Evolutionary conservation across 176 grass and related monocot species (phyloP), one percentile per base, ranked within the genome.

Genomic region (Carex myosuroides): DNA sequence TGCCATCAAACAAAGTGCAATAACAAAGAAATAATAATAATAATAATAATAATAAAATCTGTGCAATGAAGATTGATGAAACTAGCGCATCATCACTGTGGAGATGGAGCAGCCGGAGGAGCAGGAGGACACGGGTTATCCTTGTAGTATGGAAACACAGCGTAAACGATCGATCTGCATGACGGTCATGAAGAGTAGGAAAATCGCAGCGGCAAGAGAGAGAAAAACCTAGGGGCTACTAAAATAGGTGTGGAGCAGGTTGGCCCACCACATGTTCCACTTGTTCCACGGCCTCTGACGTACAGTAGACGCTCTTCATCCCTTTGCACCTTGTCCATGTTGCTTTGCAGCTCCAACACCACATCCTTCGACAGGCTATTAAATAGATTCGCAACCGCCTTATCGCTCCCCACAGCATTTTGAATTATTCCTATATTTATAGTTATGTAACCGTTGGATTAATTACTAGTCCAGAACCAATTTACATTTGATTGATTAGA

Each of bases 241-340:
- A 84, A 97, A 97, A 84, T 97, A 94, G 33, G 94, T 97, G 84
- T 93, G 88, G 53, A 93, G 72, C n/a, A 97, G 90, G 84, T 94
- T 94, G 33, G 33, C 3, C 33, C 33, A 35, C 33, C 33, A 35
- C 33, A 35, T 35, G 3, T 35, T 35, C 91, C 91, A 92, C 94
- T 82, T 74, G 79, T 90, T 97, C 88, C 89, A 90, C 0, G 86
- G 82, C 82, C 90, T 82, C 18, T 85, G 37, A n/a, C n/a, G n/a
- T n/a, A 81, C 57, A 93, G 89, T 97, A 93, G 21, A 68, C 86
- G 62, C 90, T 93, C 53, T 93, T 89, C 81, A 85, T 80, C n/a
- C 20, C 84, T 77, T 13, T 91, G 89, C 39, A 97, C 91, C 22
- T 86, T 86, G 18, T 91, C 94, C 2, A 97, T 88, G 7, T 67